Percentiles rank a stretch among this genome's conserved stretches.
These are phyloP conservation scores for Fraxinus baroniana DNA, from an alignment of 305 asterid species.

Conservation along the genomic window DNA sequence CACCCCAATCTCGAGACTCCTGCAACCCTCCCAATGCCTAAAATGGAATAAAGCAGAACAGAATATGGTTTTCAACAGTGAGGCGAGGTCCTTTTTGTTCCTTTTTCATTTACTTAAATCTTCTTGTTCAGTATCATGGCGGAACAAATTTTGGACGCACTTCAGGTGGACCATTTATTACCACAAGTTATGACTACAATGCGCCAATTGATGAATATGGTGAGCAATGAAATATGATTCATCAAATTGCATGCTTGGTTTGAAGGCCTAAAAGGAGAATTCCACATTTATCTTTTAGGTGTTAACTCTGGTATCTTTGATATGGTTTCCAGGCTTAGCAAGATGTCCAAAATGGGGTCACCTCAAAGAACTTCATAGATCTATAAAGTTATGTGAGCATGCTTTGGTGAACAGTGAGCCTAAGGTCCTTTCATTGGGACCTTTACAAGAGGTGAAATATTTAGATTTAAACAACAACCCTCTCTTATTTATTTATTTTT, in stretches of 20 bases:
- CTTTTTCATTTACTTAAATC: slow-evolving; percentile 22
- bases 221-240: slow-evolving; percentile 21
- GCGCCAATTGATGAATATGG: slow-evolving; percentile 99
- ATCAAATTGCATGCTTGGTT: slow-evolving; percentile 11
- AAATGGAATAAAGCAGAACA: background rate
- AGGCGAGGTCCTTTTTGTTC: slow-evolving; percentile 9
- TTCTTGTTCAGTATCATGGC: slow-evolving; percentile 74
- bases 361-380: slow-evolving; percentile 85
- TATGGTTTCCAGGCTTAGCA: slow-evolving; percentile 65
- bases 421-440: slow-evolving; percentile 55
- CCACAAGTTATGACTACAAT: slow-evolving; percentile 95
- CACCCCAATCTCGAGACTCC: background rate
- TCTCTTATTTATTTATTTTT: background rate
- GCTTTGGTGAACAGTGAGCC: slow-evolving; percentile 61
- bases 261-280: slow-evolving; percentile 17
- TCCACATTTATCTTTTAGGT: slow-evolving; percentile 19
- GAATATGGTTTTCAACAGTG: slow-evolving; percentile 6
- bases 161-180: slow-evolving; percentile 94
- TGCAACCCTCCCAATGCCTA: slow-evolving; percentile 7
- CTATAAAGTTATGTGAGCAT: slow-evolving; percentile 72
- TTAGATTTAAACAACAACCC: background rate
- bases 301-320: slow-evolving; percentile 25
- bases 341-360: slow-evolving; percentile 94
- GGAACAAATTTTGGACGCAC: slow-evolving; percentile 99
- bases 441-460: slow-evolving; percentile 67